Evolutionary conservation across 164 flowering plant genomes (phyloP).

Genomic region (Taxillus chinensis): DNA sequence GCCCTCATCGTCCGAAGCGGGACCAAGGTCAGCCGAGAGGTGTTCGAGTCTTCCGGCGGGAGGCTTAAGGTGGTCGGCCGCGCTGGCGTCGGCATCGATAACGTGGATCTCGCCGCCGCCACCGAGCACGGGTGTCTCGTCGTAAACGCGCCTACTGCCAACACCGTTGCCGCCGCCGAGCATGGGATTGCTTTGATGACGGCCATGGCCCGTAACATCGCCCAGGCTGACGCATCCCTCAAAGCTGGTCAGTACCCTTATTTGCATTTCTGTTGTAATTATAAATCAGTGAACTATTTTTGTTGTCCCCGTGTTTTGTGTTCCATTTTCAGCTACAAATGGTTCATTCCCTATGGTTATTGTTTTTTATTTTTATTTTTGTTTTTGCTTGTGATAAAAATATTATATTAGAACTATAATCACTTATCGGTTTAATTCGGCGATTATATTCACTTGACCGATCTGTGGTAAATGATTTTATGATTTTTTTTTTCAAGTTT

Average conservation of each 20-base stretch:
- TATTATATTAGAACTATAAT: too few relatives aligned
- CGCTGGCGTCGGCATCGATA: slow-evolving; percentile 87
- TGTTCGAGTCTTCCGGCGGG: slow-evolving; percentile 65
- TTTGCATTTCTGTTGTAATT: neutral
- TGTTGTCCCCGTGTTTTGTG: too few relatives aligned
- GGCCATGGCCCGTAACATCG: slow-evolving; percentile 72
- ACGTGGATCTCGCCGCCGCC: slow-evolving; percentile 78
- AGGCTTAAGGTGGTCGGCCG: slow-evolving; percentile 82
- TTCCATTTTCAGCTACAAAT: too few relatives aligned
- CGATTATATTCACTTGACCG: too few relatives aligned
- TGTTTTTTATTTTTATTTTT: too few relatives aligned
- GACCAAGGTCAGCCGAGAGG: slow-evolving; percentile 76
- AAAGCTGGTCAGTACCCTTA: slow-evolving; percentile 48
- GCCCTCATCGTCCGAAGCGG: slow-evolving; percentile 82
- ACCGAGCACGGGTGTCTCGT: slow-evolving; percentile 80
- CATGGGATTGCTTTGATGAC: slow-evolving; percentile 74
- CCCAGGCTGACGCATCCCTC: slow-evolving; percentile 76
- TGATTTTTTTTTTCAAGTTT: too few relatives aligned
- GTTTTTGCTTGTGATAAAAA: too few relatives aligned
- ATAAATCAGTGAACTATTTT: too few relatives aligned
- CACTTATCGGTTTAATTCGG: too few relatives aligned
- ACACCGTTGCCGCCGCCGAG: slow-evolving; percentile 86
- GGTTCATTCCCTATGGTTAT: too few relatives aligned
- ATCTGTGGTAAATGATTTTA: too few relatives aligned
- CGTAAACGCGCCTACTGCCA: slow-evolving; percentile 82